Evolutionary conservation across 345 rosid genomes (phyloP), one percentile per base, ranked within the genome.

Genomic region (Populus alba): DNA sequence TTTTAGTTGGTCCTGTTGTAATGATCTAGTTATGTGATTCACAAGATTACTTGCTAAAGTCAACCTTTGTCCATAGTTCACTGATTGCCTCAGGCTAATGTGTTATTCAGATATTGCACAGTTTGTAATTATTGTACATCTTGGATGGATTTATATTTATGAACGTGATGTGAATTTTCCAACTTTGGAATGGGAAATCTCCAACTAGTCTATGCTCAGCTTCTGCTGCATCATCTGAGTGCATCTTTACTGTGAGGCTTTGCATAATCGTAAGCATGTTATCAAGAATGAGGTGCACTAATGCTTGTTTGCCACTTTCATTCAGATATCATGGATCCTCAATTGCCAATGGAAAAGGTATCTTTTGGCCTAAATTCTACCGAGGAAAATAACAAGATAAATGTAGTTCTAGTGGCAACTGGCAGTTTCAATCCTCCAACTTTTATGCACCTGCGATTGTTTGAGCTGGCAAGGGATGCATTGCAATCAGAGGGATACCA

Each of bases 381-480:
- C 66, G 79, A 82, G 86, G 86, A 25, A 38, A 81, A 41, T 35
- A 37, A 80, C 75, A 85, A 82, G 75, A 77, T 77, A 41, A 76
- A 27, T 85, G 97, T 89, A 17, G 92, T 90, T 81, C 90, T 96
- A 66, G 94, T 94, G 55, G 92, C 94, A 18, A 88, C 92, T 31
- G 97, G 99, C 68, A 91, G 97, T 83, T 96, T 96, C 92, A 96
- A 92, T 83, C 99, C 99, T 84, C 99, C 99, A 2, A 96, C 98
- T 72, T 87, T 85, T 79, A 96, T 96, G 98, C 99, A 92, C 85
- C 78, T 92, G 80, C 97, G 98, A 74, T 83, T 96, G 90, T 90
- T 96, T 84, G 98, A 96, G 87, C 81, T 96, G 77, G 98, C 95
- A 1, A 91, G 92, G 79, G 97, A 92, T 83, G 92, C 92, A 23